Evolutionary conservation across 495 filamentous ascomycete genomes (phyloP), one percentile per base, ranked within the genome.

Genomic region (Aspergillus ellipticus): DNA sequence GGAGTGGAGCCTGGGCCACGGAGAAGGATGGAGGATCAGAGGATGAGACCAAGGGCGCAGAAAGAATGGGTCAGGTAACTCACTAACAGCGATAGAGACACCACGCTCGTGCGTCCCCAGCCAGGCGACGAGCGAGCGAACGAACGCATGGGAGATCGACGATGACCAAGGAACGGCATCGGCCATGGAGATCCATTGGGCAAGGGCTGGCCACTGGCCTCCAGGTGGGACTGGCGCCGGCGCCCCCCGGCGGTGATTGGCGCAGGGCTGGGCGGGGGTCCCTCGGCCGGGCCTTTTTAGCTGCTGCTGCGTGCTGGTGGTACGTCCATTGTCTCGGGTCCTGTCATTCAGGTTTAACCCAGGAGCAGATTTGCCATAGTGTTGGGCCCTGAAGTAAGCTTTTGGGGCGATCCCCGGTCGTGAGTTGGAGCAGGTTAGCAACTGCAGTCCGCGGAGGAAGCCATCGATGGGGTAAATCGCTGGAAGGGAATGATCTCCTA

Each of bases 261-360:
- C 11, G 52, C n/a, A 43, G 29, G 49, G 39, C 42, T 26, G 39
- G 28, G 57, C 52, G 41, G 53, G 15, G 42, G 5, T 15, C 43
- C 42, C 8, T 55, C 53, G 45, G 42, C 31, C 48, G 53, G 52
- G 49, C 54, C 29, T 41, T 56, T 59, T 64, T 55, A 54, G 60
- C 24, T 59, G 43, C 51, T 58, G 51, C 56, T 39, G 35, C 51
- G 53, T 39, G 35, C 51, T 53, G 54, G 54, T 61, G 58, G 58
- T 46, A 65, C 62, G 47, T 51, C 62, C 62, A 61, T 59, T 61
- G 62, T 61, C 62, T 61, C 56, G 62, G 62, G 62, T 65, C 58
- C 62, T 65, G 62, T 65, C 62, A 65, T 57, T 53, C 50, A 53
- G 35, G 20, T 17, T 57, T 31, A n/a, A 56, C 43, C 53, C 49